These are phyloP conservation scores for Pythium vanterpoolii DNA, from an alignment of 352 stramenopile genomes.

Conservation along the genomic window DNA sequence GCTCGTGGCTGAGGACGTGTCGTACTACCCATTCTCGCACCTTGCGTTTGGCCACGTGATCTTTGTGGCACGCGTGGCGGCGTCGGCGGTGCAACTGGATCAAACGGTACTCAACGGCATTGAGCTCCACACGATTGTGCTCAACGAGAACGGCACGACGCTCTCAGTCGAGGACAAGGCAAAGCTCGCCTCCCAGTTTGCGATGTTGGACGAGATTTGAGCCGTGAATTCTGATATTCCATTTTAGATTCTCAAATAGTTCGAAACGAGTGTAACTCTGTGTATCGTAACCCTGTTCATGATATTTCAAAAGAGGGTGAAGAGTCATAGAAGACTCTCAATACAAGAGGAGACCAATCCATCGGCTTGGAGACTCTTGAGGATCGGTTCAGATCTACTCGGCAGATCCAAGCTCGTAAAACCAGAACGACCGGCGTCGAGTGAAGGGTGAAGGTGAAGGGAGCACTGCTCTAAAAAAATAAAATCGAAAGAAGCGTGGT, in stretches of 20 bases:
- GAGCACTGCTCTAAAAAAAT: too few relatives aligned
- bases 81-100: conserved; percentile 46
- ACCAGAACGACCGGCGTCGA: too few relatives aligned
- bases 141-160: conserved; percentile 35
- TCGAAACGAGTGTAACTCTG: conserved; percentile 1
- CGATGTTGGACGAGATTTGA: conserved; percentile 1
- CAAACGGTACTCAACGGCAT: conserved; percentile 36
- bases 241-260: conserved; percentile 6
- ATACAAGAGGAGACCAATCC: conserved; percentile 3
- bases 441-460: too few relatives aligned
- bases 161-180: conserved; percentile 33
- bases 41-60: conserved; percentile 57
- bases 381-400: conserved; percentile 6
- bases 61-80: conserved; percentile 46
- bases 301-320: conserved; percentile 16
- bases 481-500: too few relatives aligned
- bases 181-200: conserved; percentile 32
- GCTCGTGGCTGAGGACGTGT: conserved; percentile 59
- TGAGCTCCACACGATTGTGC: conserved; percentile 48
- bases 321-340: not conserved
- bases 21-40: conserved; percentile 60
- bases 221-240: not conserved
- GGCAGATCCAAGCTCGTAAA: too few relatives aligned
- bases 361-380: not conserved
- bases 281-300: not conserved